These are phyloP conservation scores for Trichoderma sp. DNA, from an alignment of 2,329 filamentous ascomycete species.

Conservation along the genomic window DNA sequence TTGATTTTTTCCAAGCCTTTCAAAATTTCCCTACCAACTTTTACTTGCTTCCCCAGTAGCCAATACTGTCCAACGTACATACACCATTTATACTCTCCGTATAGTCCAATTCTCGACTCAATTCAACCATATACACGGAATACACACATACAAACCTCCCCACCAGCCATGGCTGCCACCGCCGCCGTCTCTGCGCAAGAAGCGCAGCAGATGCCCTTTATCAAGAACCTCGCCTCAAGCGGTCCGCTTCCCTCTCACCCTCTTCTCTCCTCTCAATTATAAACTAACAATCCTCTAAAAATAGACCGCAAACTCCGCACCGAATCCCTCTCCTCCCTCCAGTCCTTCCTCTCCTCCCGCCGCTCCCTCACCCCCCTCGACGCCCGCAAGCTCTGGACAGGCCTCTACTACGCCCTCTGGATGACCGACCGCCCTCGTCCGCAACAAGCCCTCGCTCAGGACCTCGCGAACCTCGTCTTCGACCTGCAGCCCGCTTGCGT, in stretches of 20 bases:
- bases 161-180: not conserved
- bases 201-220: constrained; percentile 64
- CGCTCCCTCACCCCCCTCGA: constrained; percentile 63
- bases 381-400: constrained; percentile 88
- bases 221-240: constrained; percentile 80
- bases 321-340: constrained; percentile 72
- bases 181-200: constrained; percentile 39
- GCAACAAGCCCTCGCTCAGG: constrained; percentile 77
- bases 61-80: not conserved
- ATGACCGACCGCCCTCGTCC: constrained; percentile 88
- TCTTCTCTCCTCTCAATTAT: too few relatives aligned
- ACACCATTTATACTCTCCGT: not conserved
- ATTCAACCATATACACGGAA: not conserved
- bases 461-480: constrained; percentile 67
- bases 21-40: constrained; percentile 1
- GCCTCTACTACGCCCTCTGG: constrained; percentile 89
- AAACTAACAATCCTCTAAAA: not conserved
- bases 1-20: constrained; percentile 22
- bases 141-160: not conserved
- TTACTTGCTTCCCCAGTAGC: not conserved
- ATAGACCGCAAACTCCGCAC: constrained; percentile 76
- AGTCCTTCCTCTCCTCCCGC: constrained; percentile 69
- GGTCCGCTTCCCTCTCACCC: constrained; percentile 52
- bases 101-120: not conserved
- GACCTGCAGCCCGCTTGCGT: constrained; percentile 50